Evolutionary conservation across 2,329 filamentous ascomycete species (phyloP).

Genomic region (Fusarium xylarioides): DNA sequence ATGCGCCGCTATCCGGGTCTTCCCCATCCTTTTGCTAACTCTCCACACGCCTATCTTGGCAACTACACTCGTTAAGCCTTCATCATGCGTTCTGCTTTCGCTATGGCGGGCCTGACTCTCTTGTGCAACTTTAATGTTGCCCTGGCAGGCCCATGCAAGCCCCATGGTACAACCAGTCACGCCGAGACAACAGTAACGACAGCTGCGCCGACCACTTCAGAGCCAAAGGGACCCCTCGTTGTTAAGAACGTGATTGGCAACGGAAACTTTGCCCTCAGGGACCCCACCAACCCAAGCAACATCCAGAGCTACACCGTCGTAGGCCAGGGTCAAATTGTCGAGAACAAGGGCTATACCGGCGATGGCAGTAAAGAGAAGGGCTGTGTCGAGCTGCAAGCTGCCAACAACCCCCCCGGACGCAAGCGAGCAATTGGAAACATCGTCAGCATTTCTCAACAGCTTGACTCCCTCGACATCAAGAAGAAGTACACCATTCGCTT

Average conservation of each 20-base stretch:
- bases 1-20: not conserved
- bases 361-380: slow-evolving; percentile 10
- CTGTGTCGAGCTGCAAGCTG: slow-evolving; percentile 1
- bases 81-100: slow-evolving; percentile 1
- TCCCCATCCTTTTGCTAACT: too few species aligned
- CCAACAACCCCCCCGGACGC: not conserved
- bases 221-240: not conserved
- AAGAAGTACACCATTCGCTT: slow-evolving; percentile 30
- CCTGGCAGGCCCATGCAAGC: not conserved
- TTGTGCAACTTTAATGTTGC: not conserved
- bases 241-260: slow-evolving; percentile 14
- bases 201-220: not conserved
- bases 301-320: not conserved
- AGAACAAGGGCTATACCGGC: not conserved
- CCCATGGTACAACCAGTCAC: not conserved
- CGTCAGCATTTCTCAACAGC: slow-evolving; percentile 8
- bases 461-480: not conserved
- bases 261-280: not conserved
- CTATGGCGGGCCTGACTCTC: not conserved
- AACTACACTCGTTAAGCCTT: not conserved
- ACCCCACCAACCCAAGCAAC: not conserved
- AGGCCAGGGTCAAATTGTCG: not conserved
- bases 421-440: slow-evolving; percentile 9
- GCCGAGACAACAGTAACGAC: not conserved
- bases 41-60: not conserved